These are phyloP conservation scores for Blastobotrys parvus DNA, from an alignment of 805 yeast genomes.

Conservation along the genomic window DNA sequence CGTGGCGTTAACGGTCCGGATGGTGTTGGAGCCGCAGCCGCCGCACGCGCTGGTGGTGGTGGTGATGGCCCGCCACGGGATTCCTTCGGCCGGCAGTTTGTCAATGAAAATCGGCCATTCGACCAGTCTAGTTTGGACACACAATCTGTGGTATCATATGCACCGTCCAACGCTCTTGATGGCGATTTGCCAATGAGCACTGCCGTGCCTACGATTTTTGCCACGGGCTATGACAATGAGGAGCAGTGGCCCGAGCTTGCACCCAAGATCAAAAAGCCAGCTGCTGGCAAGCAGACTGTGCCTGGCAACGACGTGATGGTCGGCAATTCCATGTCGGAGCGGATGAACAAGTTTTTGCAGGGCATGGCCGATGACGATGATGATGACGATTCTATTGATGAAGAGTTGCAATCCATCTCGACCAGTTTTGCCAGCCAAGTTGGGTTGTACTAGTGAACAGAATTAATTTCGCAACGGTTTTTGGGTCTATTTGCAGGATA, in stretches of 20 bases:
- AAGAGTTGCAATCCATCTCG: constrained; percentile 18
- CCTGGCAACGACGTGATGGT: constrained; percentile 2
- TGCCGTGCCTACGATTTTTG: constrained; percentile 14
- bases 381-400: constrained; percentile 25
- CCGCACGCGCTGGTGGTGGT: background rate
- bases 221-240: constrained; percentile 4
- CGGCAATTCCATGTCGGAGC: constrained; percentile 18
- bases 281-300: background rate
- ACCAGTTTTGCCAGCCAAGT: constrained; percentile 18
- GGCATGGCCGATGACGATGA: constrained; percentile 13
- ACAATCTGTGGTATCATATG: constrained; percentile 5
- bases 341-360: constrained; percentile 14
- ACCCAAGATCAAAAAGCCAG: background rate
- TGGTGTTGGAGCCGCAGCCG: background rate
- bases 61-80: background rate
- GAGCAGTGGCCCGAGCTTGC: constrained; percentile 3
- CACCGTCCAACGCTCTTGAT: constrained; percentile 1
- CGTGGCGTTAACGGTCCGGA: background rate
- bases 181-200: constrained; percentile 10
- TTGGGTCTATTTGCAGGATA: too few species aligned
- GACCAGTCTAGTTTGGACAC: constrained; percentile 2
- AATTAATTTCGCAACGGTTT: too few species aligned
- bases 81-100: constrained; percentile 5
- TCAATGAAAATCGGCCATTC: constrained; percentile 4
- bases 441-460: constrained; percentile 14